Evolutionary conservation across 257 asterid species (phyloP), one percentile per base, ranked within the genome.

Genomic region (Thymus quinquecostatus): DNA sequence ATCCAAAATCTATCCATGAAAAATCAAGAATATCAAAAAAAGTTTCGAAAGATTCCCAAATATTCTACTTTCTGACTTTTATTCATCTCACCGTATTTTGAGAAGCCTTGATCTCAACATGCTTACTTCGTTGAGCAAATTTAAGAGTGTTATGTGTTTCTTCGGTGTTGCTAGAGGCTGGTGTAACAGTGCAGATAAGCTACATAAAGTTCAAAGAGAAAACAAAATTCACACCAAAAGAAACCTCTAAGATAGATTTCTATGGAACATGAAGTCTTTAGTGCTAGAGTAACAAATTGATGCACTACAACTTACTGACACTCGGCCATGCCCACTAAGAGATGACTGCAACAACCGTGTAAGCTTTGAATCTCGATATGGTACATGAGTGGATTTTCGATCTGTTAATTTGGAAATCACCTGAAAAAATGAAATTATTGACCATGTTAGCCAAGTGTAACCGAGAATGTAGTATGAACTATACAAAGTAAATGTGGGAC

Each of bases 101-200:
- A 65, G 86, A 89, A 75, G 88, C 91, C 74, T 80, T 83, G 80
- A 83, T 82, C 74, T 86, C 92, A 77, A 87, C 95, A 68, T 73
- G 92, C 86, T 89, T 89, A 66, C 91, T 86, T 72, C 94, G 89
- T 74, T 84, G 87, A 54, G 96, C 97, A 73, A 91, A 91, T 83
- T 86, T 87, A 66, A 91, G 82, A 69, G 95, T 87, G 85, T 87
- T 89, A 82, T 89, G 91, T n/a, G 97, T 86, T 75, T 87, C 96
- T 82, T 91, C 95, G 6, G 87, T 77, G 70, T 86, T 83, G 87
- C 96, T 84, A 67, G 91, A 87, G 79, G 95, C 89, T 41, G 97
- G 96, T 65, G 96, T 87, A 60, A 87, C 85, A 9, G 96, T 91
- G 86, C 94, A 91, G 71, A 91, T 83, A 79, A 89, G 97, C 96